Evolutionary conservation across 805 yeast species (phyloP).

Genomic region (Osmozyma mogii): DNA sequence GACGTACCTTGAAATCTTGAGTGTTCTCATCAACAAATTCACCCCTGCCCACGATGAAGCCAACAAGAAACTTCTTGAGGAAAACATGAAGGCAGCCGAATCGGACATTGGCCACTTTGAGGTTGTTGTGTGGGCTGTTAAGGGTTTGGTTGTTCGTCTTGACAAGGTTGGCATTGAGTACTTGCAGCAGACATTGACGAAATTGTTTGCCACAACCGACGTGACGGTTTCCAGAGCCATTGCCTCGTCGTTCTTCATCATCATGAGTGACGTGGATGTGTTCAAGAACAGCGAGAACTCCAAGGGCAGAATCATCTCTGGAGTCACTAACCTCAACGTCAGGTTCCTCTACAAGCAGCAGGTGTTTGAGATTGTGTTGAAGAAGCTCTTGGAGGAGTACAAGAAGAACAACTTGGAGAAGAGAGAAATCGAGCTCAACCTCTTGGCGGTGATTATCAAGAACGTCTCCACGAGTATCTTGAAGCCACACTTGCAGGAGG

Average conservation of each 20-base stretch:
- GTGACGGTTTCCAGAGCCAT: constrained; percentile 14
- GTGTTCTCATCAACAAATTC: constrained; percentile 46
- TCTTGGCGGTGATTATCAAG: constrained; percentile 60
- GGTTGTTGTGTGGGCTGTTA: constrained; percentile 58
- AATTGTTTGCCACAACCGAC: constrained; percentile 23
- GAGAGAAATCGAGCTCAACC: constrained; percentile 50
- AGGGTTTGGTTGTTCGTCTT: constrained; percentile 57
- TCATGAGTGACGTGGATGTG: constrained; percentile 60
- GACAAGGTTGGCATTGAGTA: constrained; percentile 29
- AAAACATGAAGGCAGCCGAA: constrained; percentile 2
- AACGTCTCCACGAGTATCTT: constrained; percentile 58
- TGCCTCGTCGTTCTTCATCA: constrained; percentile 53
- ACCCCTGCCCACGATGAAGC: constrained; percentile 7
- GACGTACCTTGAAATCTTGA: constrained; percentile 49
- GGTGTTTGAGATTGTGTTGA: constrained; percentile 55
- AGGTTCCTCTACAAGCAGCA: constrained; percentile 74
- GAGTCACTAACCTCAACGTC: constrained; percentile 49
- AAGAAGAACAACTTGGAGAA: constrained; percentile 10
- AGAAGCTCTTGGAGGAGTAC: constrained; percentile 44
- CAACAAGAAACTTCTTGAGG: constrained; percentile 2
- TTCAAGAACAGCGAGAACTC: constrained; percentile 37
- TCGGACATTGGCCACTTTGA: constrained; percentile 34
- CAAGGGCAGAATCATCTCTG: constrained; percentile 28
- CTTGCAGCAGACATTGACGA: constrained; percentile 13
- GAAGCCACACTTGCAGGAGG: constrained; percentile 50